phyloP scores from a whole-genome alignment of 2,329 filamentous ascomycete species.

The Eutypa lata region DNA sequence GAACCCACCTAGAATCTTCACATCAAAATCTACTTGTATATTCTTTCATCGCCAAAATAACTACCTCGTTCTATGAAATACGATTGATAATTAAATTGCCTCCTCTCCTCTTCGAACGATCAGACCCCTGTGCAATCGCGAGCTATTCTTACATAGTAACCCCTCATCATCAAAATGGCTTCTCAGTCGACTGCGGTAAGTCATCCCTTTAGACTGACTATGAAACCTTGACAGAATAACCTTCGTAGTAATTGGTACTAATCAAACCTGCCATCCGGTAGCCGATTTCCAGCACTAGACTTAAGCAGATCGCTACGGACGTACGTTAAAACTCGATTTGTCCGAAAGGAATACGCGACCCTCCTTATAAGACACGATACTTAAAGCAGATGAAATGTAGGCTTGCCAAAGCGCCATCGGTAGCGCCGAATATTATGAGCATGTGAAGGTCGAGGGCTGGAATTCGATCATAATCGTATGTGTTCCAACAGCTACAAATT shows the following conservation, averaged over 20 bases:
- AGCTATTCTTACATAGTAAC: no score
- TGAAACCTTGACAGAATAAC: no score
- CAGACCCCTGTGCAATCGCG: no score
- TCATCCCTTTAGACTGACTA: no score
- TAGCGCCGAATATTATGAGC: slow-evolving; percentile 77
- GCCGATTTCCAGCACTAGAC: slow-evolving; percentile 72
- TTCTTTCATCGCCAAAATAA: no score
- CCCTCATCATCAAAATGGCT: slow-evolving; percentile 7
- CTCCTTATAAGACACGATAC: slow-evolving; percentile 2
- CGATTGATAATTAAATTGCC: no score
- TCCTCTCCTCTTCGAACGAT: no score
- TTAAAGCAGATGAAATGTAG: slow-evolving; percentile 42
- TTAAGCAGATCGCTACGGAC: slow-evolving; percentile 83
- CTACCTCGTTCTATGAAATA: no score
- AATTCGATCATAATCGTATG: slow-evolving; percentile 90
- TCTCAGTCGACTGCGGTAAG: slow-evolving; percentile 4
- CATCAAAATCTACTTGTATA: no score
- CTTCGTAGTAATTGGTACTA: neutral
- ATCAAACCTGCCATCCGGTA: slow-evolving; percentile 31
- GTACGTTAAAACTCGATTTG: slow-evolving; percentile 47
- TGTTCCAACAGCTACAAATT: slow-evolving; percentile 14
- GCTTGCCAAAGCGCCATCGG: slow-evolving; percentile 79
- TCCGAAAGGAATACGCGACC: neutral
- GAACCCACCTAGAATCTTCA: no score
- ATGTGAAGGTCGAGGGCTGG: slow-evolving; percentile 80